Base-by-base conservation (phyloP, 1,284 basidiomycete genomes). In the Ceratobasidium sp. region DNA sequence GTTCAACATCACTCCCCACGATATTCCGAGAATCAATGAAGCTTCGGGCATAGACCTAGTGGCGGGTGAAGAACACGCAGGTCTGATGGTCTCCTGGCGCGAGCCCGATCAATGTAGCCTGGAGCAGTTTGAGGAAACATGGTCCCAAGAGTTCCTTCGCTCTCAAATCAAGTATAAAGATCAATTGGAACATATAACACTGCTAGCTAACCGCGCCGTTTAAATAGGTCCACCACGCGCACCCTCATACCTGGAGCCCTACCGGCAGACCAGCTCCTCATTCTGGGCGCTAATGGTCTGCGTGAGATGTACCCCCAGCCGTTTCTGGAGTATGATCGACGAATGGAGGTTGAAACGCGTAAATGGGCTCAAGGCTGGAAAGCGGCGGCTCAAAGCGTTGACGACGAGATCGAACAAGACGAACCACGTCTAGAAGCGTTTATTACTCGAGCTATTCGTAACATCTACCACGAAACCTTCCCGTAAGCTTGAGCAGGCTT, bases 1-100 rank as follows among this genome's bases (percentile, higher is more conserved):
- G 59, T 33, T 60, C 35, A 57, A 70, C n/a, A 18, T 70, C 12
- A 35, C 18, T 23, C 35, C 50, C 18, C 41, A n/a, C 4, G 48
- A 35, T 8, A 30, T 73, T 7, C 70, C 55, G 20, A 44, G 8
- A 35, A 16, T 64, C 30, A 30, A 50, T 27, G n/a, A 35, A 1
- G 27, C 70, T 27, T 35, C 23, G 6, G 6, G 38, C 23, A 33
- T 57, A n/a, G 23, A 23, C 12, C 27, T 76, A 33, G 62, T 67
- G 5, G n/a, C 64, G 38, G 73, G 73, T 27, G 73, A 76, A 33
- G 71, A 67, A 52, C 16, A 57, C 27, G 48, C 64, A 5, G 73
- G 73, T 23, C 41, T 76, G 1, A n/a, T 76, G 48, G 50, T 66
- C 16, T 54, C 23, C 4, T 44, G 12, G 14, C 48, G 18, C 4